These are phyloP conservation scores for Diplotaxis tenuifolia DNA, from an alignment of 345 rosid species.

Conservation along the genomic window DNA sequence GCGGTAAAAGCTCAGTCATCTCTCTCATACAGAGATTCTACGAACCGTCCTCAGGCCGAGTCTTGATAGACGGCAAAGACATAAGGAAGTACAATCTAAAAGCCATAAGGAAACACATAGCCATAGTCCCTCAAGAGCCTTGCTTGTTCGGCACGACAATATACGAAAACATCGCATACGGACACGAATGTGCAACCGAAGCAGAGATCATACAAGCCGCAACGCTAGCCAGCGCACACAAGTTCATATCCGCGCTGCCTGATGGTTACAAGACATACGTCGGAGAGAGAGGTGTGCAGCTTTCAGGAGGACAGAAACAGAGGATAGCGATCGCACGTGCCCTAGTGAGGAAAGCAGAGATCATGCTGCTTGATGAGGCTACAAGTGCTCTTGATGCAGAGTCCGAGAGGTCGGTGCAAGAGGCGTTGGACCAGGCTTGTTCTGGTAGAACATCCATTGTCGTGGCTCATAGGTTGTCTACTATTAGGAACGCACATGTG, in stretches of 20 bases:
- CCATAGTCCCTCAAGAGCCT: background rate
- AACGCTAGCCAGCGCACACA: background rate
- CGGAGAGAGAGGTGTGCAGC: background rate
- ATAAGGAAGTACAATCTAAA: background rate
- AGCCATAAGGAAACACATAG: background rate
- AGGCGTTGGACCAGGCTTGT: background rate
- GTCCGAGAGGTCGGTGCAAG: background rate
- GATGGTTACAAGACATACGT: background rate
- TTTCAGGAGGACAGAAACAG: background rate
- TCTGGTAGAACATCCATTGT: background rate
- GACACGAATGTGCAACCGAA: background rate
- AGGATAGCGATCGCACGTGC: background rate
- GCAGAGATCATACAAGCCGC: background rate
- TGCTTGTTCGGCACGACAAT: background rate
- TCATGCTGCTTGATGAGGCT: background rate
- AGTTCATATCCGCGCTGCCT: background rate
- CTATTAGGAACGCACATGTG: background rate
- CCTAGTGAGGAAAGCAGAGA: background rate
- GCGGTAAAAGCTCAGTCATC: background rate
- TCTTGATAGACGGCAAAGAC: background rate
- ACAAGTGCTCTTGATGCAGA: background rate
- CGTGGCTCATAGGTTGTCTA: background rate
- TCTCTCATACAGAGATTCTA: background rate
- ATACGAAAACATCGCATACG: background rate
- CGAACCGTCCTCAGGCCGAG: background rate